phyloP scores from a whole-genome alignment of 768 basidiomycete species.

The Boletellus sp. region DNA sequence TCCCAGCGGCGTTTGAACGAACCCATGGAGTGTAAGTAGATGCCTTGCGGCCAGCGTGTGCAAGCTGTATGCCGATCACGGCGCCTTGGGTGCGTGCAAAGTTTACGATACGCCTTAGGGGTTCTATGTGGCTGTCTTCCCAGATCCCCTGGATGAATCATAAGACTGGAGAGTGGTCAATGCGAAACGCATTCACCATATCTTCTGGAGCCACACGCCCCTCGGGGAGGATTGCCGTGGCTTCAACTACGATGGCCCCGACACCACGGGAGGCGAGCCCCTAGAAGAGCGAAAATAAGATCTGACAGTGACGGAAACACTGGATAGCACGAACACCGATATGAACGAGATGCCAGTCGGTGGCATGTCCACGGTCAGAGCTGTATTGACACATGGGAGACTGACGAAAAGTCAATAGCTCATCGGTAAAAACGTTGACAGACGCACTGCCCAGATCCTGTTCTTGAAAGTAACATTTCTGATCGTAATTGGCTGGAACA shows the following conservation, averaged over 20 bases:
- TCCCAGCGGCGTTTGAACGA: slow-evolving; percentile 33
- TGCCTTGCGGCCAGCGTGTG: slow-evolving; percentile 72
- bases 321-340: slow-evolving; percentile 45
- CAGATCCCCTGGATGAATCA: slow-evolving; percentile 52
- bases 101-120: slow-evolving; percentile 66
- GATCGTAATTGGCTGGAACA: slow-evolving; percentile 68
- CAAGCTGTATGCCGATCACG: slow-evolving; percentile 74
- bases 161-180: background rate
- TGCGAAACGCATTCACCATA: slow-evolving; percentile 38
- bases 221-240: slow-evolving; percentile 69
- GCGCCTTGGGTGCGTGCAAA: slow-evolving; percentile 70
- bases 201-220: slow-evolving; percentile 78
- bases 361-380: slow-evolving; percentile 66
- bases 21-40: slow-evolving; percentile 71
- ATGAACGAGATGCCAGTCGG: slow-evolving; percentile 83
- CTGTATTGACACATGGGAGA: slow-evolving; percentile 86
- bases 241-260: slow-evolving; percentile 70
- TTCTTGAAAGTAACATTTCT: slow-evolving; percentile 67
- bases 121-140: slow-evolving; percentile 70
- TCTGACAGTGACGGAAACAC: background rate
- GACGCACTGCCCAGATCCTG: slow-evolving; percentile 58
- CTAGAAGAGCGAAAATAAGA: slow-evolving; percentile 26
- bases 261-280: slow-evolving; percentile 68
- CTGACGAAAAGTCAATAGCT: slow-evolving; percentile 27
- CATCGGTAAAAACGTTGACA: background rate